Conservation (phyloP, 1,139 yeast species). For the Eremothecium sinecaudum region DNA sequence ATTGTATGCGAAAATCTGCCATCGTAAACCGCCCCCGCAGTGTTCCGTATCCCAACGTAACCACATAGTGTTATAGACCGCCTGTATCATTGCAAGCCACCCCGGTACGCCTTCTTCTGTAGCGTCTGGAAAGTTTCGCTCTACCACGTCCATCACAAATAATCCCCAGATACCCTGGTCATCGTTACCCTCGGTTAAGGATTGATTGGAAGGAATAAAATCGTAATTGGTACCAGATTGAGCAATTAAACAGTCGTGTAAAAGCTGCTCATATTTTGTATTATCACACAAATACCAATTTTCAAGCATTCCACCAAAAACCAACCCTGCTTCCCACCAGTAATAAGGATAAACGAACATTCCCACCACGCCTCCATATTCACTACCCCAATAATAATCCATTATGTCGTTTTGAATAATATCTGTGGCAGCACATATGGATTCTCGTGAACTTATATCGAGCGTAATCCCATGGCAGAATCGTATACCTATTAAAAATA, state of each 20-base stretch:
- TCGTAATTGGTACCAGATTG: conserved; percentile 48
- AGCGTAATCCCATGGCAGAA: conserved; percentile 16
- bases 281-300: conserved; percentile 45
- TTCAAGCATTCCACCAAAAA: conserved; percentile 52
- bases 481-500: too few species aligned
- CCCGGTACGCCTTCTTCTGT: conserved; percentile 30
- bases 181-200: conserved; percentile 60
- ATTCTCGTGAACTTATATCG: conserved; percentile 29
- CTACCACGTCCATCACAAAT: conserved; percentile 52
- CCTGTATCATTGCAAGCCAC: conserved; percentile 73
- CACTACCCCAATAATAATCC: conserved; percentile 48
- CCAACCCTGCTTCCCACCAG: conserved; percentile 71
- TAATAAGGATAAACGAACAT: conserved; percentile 52
- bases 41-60: conserved; percentile 67
- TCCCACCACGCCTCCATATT: conserved; percentile 51
- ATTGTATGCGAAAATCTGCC: conserved; percentile 96
- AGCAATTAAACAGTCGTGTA: conserved; percentile 42
- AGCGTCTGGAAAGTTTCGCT: conserved; percentile 47
- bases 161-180: conserved; percentile 68
- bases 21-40: conserved; percentile 85
- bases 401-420: conserved; percentile 42
- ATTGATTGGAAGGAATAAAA: conserved; percentile 50
- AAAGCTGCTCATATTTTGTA: conserved; percentile 33
- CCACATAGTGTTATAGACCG: conserved; percentile 84
- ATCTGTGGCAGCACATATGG: conserved; percentile 46